Percentiles rank a stretch among this genome's conserved stretches.
phyloP scores from a whole-genome alignment of 257 asterid genomes.

The Plantago ovata region DNA sequence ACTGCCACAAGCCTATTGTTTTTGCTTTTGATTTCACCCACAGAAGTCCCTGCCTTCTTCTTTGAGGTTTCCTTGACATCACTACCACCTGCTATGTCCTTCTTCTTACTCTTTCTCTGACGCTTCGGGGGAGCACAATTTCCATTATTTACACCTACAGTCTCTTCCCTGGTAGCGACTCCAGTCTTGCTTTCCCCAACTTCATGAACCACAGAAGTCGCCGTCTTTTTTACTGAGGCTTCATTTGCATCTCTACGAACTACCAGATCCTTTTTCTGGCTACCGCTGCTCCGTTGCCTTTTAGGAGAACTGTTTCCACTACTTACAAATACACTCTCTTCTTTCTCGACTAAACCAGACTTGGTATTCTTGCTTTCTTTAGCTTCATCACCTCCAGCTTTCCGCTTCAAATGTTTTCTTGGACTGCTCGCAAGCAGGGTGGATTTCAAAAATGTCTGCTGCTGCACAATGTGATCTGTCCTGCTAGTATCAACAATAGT shows the following conservation, averaged over 20 bases:
- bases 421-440: slow-evolving; percentile 4
- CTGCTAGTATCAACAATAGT: too few species aligned
- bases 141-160: slow-evolving; percentile 27
- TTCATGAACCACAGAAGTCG: slow-evolving; percentile 25
- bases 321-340: too few species aligned
- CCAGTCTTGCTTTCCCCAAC: slow-evolving; percentile 25
- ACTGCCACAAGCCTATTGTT: slow-evolving; percentile 22
- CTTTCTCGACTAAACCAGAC: too few species aligned
- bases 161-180: slow-evolving; percentile 33
- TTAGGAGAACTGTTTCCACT: too few species aligned
- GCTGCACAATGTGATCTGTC: too few species aligned
- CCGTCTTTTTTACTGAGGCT: too few species aligned
- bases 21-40: slow-evolving; percentile 29
- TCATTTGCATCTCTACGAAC: too few species aligned
- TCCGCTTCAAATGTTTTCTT: slow-evolving; percentile 31
- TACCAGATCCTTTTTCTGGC: too few species aligned
- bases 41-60: slow-evolving; percentile 46
- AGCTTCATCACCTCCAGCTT: slow-evolving; percentile 27
- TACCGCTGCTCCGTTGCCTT: too few species aligned
- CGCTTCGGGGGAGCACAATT: slow-evolving; percentile 36
- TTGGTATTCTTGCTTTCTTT: too few species aligned
- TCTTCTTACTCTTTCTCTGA: slow-evolving; percentile 35
- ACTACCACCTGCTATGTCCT: slow-evolving; percentile 29
- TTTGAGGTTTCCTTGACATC: slow-evolving; percentile 29
- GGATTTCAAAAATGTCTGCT: too few species aligned